Evolutionary conservation across 1,284 basidiomycete species (phyloP).

Genomic region (Amylostereum areolatum): DNA sequence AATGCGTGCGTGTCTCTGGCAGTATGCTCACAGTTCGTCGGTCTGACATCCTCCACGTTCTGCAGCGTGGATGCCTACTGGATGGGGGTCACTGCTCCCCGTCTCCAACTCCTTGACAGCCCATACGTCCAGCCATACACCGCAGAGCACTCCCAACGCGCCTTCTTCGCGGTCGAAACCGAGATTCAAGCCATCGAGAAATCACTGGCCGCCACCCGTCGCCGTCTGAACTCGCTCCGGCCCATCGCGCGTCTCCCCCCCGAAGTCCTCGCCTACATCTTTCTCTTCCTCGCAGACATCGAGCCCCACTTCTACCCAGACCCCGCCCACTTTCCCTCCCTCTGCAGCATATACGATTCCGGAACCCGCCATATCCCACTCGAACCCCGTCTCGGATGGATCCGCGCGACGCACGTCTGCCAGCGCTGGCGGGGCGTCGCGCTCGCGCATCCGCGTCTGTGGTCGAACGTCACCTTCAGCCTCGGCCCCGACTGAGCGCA

Average conservation of each 20-base stretch:
- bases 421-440: neutral
- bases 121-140: too few relatives aligned
- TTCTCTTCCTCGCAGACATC: neutral
- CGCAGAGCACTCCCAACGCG: too few relatives aligned
- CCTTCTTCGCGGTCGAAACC: neutral
- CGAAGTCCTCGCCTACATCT: neutral
- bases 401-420: neutral
- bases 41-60: too few relatives aligned
- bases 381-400: neutral
- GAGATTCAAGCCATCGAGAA: neutral
- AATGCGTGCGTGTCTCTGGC: too few relatives aligned
- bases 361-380: too few relatives aligned
- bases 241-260: neutral
- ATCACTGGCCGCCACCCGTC: neutral
- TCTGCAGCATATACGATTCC: neutral
- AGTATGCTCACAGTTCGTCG: too few relatives aligned
- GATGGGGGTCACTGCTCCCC: too few relatives aligned
- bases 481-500: neutral
- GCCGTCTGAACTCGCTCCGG: neutral
- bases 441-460: neutral
- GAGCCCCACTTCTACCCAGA: neutral
- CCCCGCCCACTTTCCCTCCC: neutral
- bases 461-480: neutral
- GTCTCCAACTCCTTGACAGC: too few relatives aligned
- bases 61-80: too few relatives aligned